Percentiles rank a stretch among this genome's conserved stretches.
phyloP scores from a whole-genome alignment of 2,329 filamentous ascomycete genomes.

The Cordyceps tenuipes region DNA sequence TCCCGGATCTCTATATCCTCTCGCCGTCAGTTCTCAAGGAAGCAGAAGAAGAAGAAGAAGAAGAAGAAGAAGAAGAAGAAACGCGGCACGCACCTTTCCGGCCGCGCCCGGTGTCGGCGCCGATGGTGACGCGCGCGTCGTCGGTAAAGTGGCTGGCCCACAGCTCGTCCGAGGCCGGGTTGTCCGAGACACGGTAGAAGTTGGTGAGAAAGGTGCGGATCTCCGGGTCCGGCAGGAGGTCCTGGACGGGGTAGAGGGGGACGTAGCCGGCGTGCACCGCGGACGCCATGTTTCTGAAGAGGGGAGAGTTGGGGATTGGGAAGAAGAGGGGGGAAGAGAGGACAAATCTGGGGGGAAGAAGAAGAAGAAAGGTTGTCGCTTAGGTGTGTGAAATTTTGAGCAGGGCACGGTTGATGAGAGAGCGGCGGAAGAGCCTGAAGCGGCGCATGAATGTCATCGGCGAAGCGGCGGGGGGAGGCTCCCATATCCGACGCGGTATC shows the following conservation, averaged over 20 bases:
- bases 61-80: not conserved
- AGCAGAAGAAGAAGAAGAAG: not conserved
- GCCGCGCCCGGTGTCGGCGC: constrained; percentile 29
- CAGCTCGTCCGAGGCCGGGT: constrained; percentile 30
- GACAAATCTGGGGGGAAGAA: too few species aligned
- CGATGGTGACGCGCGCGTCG: constrained; percentile 35
- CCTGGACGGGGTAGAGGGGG: constrained; percentile 24
- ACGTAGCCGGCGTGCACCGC: constrained; percentile 20
- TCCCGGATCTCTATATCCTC: constrained; percentile 31
- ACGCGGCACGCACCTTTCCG: constrained; percentile 22
- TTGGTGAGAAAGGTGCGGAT: constrained; percentile 31
- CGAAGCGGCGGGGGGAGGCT: not conserved
- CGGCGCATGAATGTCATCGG: not conserved
- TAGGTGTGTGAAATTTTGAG: not conserved
- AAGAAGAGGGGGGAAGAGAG: too few species aligned
- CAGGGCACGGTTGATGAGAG: too few species aligned
- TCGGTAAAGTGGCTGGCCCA: constrained; percentile 36
- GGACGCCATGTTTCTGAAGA: not conserved
- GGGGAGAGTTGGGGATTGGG: too few species aligned
- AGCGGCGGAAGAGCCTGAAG: too few species aligned
- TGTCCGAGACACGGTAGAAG: constrained; percentile 39
- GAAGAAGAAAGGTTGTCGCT: not conserved
- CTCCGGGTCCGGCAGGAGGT: constrained; percentile 22
- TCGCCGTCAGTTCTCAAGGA: not conserved
- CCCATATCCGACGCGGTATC: not conserved